phyloP scores from a whole-genome alignment of 192 early-diverging fungal species.

The Entrophospora sp. region DNA sequence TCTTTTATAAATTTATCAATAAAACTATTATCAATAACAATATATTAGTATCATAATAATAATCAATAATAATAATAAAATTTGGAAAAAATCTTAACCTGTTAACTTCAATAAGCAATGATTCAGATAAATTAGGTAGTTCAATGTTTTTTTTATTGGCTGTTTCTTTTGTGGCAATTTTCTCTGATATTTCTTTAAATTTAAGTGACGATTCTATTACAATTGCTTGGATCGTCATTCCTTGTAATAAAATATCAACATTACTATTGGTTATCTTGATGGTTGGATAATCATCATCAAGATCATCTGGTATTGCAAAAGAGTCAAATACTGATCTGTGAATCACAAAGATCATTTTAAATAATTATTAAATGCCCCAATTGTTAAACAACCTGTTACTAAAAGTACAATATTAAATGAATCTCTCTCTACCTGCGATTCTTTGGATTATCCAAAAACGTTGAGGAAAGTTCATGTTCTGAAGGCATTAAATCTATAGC shows the following conservation, averaged over 20 bases:
- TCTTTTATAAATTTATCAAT: neutral
- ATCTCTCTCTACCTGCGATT: constrained; percentile 11
- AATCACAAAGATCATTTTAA: neutral
- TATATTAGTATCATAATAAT: neutral
- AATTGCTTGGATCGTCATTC: constrained; percentile 9
- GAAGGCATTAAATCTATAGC: neutral
- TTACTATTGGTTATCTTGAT: constrained; percentile 3
- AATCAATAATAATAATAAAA: neutral
- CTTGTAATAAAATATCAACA: constrained; percentile 6
- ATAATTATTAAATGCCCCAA: no score
- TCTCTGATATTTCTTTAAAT: constrained; percentile 5
- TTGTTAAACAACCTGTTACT: no score
- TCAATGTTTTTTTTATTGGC: neutral
- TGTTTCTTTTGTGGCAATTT: neutral
- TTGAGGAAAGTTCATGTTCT: neutral
- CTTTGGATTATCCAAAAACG: neutral
- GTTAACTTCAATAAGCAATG: neutral
- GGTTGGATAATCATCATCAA: constrained; percentile 1
- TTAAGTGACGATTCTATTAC: neutral
- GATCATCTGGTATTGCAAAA: neutral
- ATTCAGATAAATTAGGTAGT: neutral
- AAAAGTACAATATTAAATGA: no score
- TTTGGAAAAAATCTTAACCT: no score
- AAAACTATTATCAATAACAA: constrained; percentile 3
- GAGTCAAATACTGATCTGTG: constrained; percentile 11